phyloP scores from a whole-genome alignment of 2,329 filamentous ascomycete species.

The Cladosporium halotolerans region DNA sequence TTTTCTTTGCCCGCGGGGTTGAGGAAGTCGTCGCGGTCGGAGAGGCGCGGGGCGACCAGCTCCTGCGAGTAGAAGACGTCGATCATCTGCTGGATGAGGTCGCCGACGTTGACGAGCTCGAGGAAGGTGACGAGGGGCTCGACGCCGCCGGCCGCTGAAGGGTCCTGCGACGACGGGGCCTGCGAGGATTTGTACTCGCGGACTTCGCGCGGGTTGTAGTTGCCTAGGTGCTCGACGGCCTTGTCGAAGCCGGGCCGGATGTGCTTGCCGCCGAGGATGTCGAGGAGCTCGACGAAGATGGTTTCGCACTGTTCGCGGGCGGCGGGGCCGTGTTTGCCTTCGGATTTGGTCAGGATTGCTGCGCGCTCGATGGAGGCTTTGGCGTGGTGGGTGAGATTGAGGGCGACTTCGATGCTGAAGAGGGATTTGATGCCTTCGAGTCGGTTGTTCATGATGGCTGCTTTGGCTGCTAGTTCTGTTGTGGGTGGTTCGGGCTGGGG shows the following conservation, averaged over 20 bases:
- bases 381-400: constrained; percentile 80
- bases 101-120: constrained; percentile 94
- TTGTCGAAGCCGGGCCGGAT: constrained; percentile 91
- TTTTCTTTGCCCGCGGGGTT: constrained; percentile 89
- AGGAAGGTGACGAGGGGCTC: constrained; percentile 92
- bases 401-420: constrained; percentile 92
- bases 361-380: constrained; percentile 83
- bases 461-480: constrained; percentile 89
- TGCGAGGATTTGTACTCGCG: constrained; percentile 45
- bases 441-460: constrained; percentile 92
- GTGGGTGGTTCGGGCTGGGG: constrained; percentile 62
- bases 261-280: constrained; percentile 77
- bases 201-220: constrained; percentile 83
- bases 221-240: constrained; percentile 81
- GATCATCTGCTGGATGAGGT: constrained; percentile 97
- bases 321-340: constrained; percentile 68
- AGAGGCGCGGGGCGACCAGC: constrained; percentile 71
- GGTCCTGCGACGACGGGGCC: constrained; percentile 10
- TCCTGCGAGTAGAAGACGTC: constrained; percentile 98
- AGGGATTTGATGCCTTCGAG: constrained; percentile 91
- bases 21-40: constrained; percentile 89
- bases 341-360: constrained; percentile 72
- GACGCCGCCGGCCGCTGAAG: constrained; percentile 54
- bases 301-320: constrained; percentile 81
- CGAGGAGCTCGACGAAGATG: constrained; percentile 79